Percentiles rank a stretch among this genome's conserved stretches.
phyloP scores from a whole-genome alignment of 441 rosid genomes.

The Croton setiger region DNA sequence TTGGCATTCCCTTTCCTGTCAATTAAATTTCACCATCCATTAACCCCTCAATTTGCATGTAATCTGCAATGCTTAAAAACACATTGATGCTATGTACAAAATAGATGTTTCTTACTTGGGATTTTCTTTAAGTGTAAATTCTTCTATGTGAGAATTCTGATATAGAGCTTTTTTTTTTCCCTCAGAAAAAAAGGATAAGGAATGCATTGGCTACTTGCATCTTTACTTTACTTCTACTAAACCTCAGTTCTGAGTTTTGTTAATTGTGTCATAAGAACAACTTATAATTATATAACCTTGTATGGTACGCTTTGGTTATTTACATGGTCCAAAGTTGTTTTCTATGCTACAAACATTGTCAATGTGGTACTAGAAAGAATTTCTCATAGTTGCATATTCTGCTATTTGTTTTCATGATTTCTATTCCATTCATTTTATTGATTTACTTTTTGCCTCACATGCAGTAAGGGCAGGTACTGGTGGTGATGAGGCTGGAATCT shows the following conservation, averaged over 20 bases:
- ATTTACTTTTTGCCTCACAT: constrained; percentile 20
- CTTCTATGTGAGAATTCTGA: neutral
- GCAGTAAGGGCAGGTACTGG: constrained; percentile 99
- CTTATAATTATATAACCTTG: neutral
- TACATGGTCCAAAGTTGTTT: neutral
- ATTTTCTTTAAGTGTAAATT: neutral
- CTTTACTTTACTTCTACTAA: neutral
- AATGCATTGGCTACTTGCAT: neutral
- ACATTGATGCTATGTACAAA: neutral
- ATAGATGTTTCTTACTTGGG: constrained; percentile 5
- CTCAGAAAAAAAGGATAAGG: neutral
- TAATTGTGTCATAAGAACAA: too few species aligned
- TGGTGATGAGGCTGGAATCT: constrained; percentile 97
- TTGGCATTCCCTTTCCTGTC: constrained; percentile 24
- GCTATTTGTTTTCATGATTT: constrained; percentile 5
- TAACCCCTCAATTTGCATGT: neutral
- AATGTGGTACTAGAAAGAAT: neutral
- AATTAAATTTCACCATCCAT: neutral
- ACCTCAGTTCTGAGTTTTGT: neutral
- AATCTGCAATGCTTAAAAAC: neutral
- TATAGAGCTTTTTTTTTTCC: neutral
- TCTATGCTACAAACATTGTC: neutral
- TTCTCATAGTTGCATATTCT: neutral
- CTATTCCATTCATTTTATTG: constrained; percentile 13
- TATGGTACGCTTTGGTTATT: neutral